Base-by-base conservation (phyloP, 352 stramenopile genomes). In the Phytopythium kandeliae region DNA sequence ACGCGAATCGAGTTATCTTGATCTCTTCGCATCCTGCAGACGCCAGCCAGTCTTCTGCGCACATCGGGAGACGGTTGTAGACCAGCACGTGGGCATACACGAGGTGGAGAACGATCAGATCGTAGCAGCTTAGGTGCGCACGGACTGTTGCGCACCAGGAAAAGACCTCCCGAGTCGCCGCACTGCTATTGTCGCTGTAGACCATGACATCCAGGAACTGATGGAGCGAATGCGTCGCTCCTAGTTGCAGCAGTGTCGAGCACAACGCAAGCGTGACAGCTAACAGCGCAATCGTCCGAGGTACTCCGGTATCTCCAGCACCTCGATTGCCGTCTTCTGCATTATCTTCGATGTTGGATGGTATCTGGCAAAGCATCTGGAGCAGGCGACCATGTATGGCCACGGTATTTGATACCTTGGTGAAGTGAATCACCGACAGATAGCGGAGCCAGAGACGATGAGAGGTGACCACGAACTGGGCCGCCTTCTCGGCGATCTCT, bases 361-460 rank as follows among this genome's bases (percentile, higher is more conserved):
- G 34, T 24, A 26, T 54, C 51, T 25, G 33, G 24, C 43, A 49
- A 21, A 22, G 57, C 46, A 63, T 57, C 22, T 68, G 57, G 26
- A 78, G 49, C 47, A 78, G 57, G 12, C 68, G 57, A 36, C 65
- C 68, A 49, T 72, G 58, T 9, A 78, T 54, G 15, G 44, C 58
- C 40, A 72, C 60, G 7, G 48, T 50, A 44, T 67, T 63, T 2
- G 41, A 43, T 17, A 74, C 55, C 16, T 63, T 72, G 30, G 69
- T 62, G n/a, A 74, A 72, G 5, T 62, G 47, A 26, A 63, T 70
- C n/a, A 54, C 62, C 13, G 65, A 70, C 44, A 78, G 43, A 46
- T 78, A 78, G 5, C 50, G 59, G 34, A 78, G 64, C 68, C 65
- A 78, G 15, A 78, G 37, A 4, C 57, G 55, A n/a, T 72, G 64